phyloP scores from a whole-genome alignment of 2,329 filamentous ascomycete species.

The Blastomyces parvus region DNA sequence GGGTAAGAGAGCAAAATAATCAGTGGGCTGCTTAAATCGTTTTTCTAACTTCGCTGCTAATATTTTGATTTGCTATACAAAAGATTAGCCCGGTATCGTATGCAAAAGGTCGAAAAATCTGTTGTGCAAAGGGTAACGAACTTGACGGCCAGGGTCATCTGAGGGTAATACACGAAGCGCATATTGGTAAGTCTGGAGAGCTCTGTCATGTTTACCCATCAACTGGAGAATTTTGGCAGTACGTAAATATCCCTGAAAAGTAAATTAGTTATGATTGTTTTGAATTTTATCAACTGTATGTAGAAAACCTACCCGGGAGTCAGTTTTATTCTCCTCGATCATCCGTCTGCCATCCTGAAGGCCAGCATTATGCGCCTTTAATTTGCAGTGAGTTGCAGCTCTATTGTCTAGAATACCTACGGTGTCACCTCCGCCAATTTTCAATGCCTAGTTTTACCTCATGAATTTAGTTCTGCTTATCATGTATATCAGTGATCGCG shows the following conservation, averaged over 20 bases:
- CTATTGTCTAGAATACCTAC: constrained; percentile 45
- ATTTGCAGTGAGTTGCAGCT: constrained; percentile 46
- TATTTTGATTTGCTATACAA: constrained; percentile 33
- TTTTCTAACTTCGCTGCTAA: constrained; percentile 40
- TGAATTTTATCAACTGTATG: background rate
- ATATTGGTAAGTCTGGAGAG: constrained; percentile 48
- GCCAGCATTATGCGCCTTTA: constrained; percentile 42
- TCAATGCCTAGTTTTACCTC: constrained; percentile 27
- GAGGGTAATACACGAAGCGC: constrained; percentile 45
- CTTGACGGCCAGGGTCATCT: constrained; percentile 28
- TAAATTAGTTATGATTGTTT: background rate
- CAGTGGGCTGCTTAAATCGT: constrained; percentile 24
- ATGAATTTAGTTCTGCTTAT: constrained; percentile 4
- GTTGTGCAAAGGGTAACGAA: constrained; percentile 16
- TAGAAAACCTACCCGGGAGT: constrained; percentile 37
- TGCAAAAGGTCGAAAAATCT: constrained; percentile 10
- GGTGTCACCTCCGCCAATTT: constrained; percentile 24
- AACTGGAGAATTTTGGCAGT: constrained; percentile 40
- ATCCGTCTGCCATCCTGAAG: constrained; percentile 49
- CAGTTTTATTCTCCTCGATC: constrained; percentile 42
- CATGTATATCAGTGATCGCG: background rate
- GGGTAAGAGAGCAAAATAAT: constrained; percentile 47
- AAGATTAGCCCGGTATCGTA: background rate
- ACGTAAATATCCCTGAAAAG: constrained; percentile 44
- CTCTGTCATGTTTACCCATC: constrained; percentile 44